Evolutionary conservation across 2,329 filamentous ascomycete species (phyloP), one percentile per base, ranked within the genome.

Genomic region (Fonsecaea erecta): DNA sequence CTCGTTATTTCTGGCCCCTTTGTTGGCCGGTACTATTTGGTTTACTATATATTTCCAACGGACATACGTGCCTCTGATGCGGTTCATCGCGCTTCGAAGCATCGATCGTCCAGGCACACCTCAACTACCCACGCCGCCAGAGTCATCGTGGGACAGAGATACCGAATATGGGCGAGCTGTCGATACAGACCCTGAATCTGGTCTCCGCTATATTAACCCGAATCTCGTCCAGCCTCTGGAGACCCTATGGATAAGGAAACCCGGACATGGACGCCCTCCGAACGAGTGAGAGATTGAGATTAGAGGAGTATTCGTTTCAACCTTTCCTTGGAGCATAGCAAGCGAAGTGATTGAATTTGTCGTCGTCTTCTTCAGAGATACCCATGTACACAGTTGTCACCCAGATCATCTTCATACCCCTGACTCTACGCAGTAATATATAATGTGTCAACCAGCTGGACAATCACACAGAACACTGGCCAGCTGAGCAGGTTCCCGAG

Each of bases 31-130:
- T 34, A 97, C 94, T 0, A 81, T 96, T 16, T 98, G 94, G 93
- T 97, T 96, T 75, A 90, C 86, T 69, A 91, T 91, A 76, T 90
- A 92, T 70, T 98, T 92, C 75, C 84, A 86, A 51, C 84, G 85
- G 52, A 90, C 90, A 0, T 99, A 95, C 73, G 90, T 92, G 73
- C 94, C 95, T 0, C 80, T 99, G 65, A 97, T 93, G 77, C 90
- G 88, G 71, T 97, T 95, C 75, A 98, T 99, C 75, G 93, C 96
- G 30, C 81, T 99, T 52, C 86, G 92, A 68, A 96, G 92, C 72
- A 92, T 99, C 65, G 86, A 89, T 70, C 83, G 86, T 28, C 84
- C 86, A 2, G 83, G 86, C 63, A 81, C 83, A n/a, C 65, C 66
- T 30, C 56, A 67, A 7, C 34, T 71, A n/a, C 65, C 67, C 26